phyloP scores from a whole-genome alignment of 2,329 filamentous ascomycete genomes.

The Magnaporthales sp. region DNA sequence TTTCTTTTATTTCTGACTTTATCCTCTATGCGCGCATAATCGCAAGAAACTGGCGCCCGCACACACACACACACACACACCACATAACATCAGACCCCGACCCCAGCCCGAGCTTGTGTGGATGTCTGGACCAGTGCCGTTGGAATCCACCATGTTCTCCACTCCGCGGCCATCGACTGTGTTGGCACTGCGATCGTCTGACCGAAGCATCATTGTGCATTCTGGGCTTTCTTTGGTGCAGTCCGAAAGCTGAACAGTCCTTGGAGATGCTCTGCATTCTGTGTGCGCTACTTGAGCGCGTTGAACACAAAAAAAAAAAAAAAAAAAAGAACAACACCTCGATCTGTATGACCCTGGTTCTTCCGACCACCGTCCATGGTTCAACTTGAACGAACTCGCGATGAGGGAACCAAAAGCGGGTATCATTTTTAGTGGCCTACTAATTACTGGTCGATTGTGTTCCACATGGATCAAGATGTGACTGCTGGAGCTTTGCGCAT shows the following conservation, averaged over 20 bases:
- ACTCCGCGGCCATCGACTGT: not conserved
- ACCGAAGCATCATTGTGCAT: not conserved
- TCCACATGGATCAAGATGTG: not conserved
- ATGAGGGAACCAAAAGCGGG: not conserved
- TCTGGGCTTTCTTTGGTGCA: not conserved
- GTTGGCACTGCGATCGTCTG: slow-evolving; percentile 1
- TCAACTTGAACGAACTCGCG: not conserved
- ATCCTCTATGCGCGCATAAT: not conserved
- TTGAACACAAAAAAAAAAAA: not conserved
- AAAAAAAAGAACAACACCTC: not conserved
- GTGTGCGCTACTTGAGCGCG: not conserved
- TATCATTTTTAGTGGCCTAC: not conserved
- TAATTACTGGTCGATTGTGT: not conserved
- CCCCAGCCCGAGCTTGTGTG: not conserved
- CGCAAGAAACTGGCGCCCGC: not conserved
- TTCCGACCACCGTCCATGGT: not conserved
- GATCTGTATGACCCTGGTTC: not conserved
- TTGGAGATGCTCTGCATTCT: not conserved
- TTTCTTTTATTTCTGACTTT: not conserved
- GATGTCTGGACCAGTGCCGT: slow-evolving; percentile 1
- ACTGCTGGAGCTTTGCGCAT: not conserved
- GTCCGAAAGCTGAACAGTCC: not conserved
- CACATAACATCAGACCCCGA: slow-evolving; percentile 1
- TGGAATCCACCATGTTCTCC: not conserved
- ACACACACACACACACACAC: not conserved